Percentiles rank a stretch among this genome's conserved stretches.
Evolutionary conservation across 2,329 filamentous ascomycete species (phyloP).

Genomic region (Xylaria sp.): DNA sequence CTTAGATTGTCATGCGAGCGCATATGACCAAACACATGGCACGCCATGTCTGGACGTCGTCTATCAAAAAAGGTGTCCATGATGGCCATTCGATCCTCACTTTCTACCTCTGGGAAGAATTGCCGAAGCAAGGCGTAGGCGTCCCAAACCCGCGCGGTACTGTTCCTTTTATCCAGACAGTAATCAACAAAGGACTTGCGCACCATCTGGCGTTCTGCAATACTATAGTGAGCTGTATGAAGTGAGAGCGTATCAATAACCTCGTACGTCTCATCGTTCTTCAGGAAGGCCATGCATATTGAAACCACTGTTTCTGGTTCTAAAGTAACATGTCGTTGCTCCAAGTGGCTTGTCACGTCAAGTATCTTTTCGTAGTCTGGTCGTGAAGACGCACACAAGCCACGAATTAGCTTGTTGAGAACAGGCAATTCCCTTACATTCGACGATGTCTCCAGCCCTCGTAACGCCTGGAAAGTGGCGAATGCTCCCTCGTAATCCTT

Average conservation of each 20-base stretch:
- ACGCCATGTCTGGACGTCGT: conserved; percentile 83
- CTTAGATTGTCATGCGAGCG: conserved; percentile 73
- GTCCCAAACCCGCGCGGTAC: conserved; percentile 72
- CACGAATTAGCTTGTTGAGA: conserved; percentile 77
- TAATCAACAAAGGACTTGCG: conserved; percentile 74
- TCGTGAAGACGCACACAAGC: conserved; percentile 69
- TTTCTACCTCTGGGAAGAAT: conserved; percentile 73
- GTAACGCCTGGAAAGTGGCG: conserved; percentile 71
- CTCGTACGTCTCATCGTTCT: conserved; percentile 79
- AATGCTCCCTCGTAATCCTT: conserved; percentile 77
- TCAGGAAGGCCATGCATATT: conserved; percentile 78
- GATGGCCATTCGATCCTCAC: conserved; percentile 71
- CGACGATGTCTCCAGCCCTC: conserved; percentile 62
- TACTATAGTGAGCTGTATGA: conserved; percentile 75
- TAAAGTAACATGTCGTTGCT: conserved; percentile 74
- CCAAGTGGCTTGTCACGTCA: conserved; percentile 76
- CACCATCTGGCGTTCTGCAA: conserved; percentile 74
- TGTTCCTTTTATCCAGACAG: conserved; percentile 70
- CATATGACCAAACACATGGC: conserved; percentile 92
- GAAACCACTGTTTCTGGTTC: conserved; percentile 78
- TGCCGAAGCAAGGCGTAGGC: conserved; percentile 73
- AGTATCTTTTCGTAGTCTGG: conserved; percentile 77
- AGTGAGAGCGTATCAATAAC: conserved; percentile 84
- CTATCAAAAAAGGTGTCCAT: conserved; percentile 87
- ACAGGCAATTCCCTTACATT: conserved; percentile 69